Base-by-base conservation (phyloP, 75 land plant species). In the Sequoiadendron giganteum region DNA sequence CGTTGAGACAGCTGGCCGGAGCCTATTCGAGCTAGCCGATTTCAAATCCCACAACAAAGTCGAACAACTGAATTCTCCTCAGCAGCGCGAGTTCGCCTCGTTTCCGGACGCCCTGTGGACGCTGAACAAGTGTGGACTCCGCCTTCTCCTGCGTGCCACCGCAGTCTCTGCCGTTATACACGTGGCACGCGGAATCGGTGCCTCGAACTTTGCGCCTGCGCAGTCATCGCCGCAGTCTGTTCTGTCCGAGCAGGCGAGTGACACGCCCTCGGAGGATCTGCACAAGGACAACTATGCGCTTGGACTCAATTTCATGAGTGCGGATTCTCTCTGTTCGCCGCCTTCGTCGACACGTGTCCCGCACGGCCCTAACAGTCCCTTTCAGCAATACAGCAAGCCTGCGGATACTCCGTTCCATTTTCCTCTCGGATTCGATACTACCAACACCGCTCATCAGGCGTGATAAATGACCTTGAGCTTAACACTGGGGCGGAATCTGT, bases 1-100 rank as follows among this genome's bases (percentile, higher is more conserved):
- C 15, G 90, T 92, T 39, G 93, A 92, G 43, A 88, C 87, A 58
- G 92, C 86, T 28, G 92, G 91, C 43, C 40, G 86, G 11, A 83
- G 61, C 34, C 18, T 55, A 52, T 55, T 34, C 39, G 86, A 85
- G 8, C 19, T 30, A 0, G 85, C 86, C 18, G 40, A 19, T 14
- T 34, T 55, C 21, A 19, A 45, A 0, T 9, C 32, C 38, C 47
- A 40, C 9, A 7, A 7, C 4, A 42, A 81, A 43, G 19, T 5
- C 16, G 19, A 38, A 38, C 19, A 19, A 5, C 0, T 34, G 2
- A 8, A 5, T 39, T 5, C 21, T 21, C 5, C 16, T 2, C 3
- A 21, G 9, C 36, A 38, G 0, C 32, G 7, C 6, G 1, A 68
- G 25, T 28, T 68, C 16, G 38, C 77, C 38, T 1, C 77, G 16